Evolutionary conservation across 805 yeast species (phyloP), one percentile per base, ranked within the genome.

Genomic region (Saturnispora diversa): DNA sequence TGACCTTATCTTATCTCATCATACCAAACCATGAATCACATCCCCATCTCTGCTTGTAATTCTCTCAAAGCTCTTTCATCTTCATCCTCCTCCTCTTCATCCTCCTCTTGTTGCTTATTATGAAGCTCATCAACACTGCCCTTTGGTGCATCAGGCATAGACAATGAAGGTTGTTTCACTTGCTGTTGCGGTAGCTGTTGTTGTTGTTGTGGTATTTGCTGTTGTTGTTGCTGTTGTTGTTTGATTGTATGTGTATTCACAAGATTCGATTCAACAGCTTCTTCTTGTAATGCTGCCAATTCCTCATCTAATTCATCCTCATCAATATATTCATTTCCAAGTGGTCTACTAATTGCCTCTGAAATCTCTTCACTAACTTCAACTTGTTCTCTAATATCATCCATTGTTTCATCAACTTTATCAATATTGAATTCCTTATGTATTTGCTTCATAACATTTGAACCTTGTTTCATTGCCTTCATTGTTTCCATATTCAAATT

Each of bases 401-500:
- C 98, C 97, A 92, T 90, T 7, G 97, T 90, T 52, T 80, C 83
- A 59, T 92, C 98, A 31, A 92, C 97, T 68, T 87, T 88, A 63
- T 92, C 98, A 45, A 92, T 86, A 59, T 92, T 81, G 68, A 92
- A 78, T 55, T 87, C 95, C 49, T 87, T 88, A 62, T 92, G 97
- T 55, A 92, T 90, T 55, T 82, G 83, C 60, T 88, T 87, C 95
- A 92, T 86, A 31, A 97, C 97, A 58, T 74, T 74, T 5, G 98
- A 95, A 45, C 97, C 97, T 61, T 86, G 94, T 63, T 90, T 83
- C 97, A 92, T 92, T 39, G 95, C 95, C 72, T 86, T 86, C 95
- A 92, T 84, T 24, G 98, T 92, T 66, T 92, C 98, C 63, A 85
- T 70, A 69, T 92, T 92, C 77, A 92, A 75, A 67, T 90, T 90